Evolutionary conservation across 2,329 filamentous ascomycete species (phyloP), one percentile per base, ranked within the genome.

Genomic region (Talaromyces funiculosus): DNA sequence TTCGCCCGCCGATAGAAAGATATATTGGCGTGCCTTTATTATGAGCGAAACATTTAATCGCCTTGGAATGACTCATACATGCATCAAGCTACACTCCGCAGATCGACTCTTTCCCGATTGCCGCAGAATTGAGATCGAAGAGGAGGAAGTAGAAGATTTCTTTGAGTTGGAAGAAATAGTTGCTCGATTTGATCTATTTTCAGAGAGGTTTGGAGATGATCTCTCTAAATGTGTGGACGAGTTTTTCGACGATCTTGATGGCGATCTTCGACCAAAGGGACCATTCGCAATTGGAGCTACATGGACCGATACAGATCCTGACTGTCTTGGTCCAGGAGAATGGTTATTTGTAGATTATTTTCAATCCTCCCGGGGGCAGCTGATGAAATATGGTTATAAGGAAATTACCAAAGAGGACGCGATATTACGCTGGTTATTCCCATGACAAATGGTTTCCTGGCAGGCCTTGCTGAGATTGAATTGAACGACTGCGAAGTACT

Each of bases 41-140:
- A 33, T 58, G n/a, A 22, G 9, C n/a, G 43, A 31, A 51, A 29
- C 35, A 4, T 58, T 58, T 22, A 40, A 40, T 49, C 31, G 56
- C 4, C 43, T 58, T 38, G 43, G 7, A 8, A 58, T 58, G 56
- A 58, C 56, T 35, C 43, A 58, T 38, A 58, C 56, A 20, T 58
- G 56, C 10, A 2, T 40, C 22, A 18, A 40, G 5, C 4, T 58
- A 29, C 1, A 14, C 14, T 1, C 29, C 9, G 14, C 4, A 4
- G 3, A 7, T 29, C 20, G 5, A 29, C 12, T 26, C 16, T 58
- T 58, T 26, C 42, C 56, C 9, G 56, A 58, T 24, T 37, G 45
- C 6, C 29, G 16, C 3, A 58, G 56, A 22, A 40, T 58, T 14
- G 42, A 51, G 14, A 58, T 58, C 2, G 56, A 58, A 40, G 9